Evolutionary conservation across 108 stramenopile species (phyloP).

Genomic region (Skeletonema costatum): DNA sequence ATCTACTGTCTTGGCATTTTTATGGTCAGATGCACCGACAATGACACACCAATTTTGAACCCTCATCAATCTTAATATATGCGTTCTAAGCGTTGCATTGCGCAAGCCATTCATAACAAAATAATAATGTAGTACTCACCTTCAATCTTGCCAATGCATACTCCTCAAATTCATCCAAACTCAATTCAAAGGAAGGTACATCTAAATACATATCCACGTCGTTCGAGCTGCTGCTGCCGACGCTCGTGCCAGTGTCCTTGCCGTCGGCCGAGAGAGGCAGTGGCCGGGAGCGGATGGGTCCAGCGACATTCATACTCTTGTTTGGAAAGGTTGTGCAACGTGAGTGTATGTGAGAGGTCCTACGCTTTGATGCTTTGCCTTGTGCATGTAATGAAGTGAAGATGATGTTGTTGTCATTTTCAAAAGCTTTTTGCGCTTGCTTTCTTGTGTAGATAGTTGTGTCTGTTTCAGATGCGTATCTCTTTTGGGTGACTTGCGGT

Average conservation of each 20-base stretch:
- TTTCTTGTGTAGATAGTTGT: too few relatives aligned
- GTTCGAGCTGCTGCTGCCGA: not conserved
- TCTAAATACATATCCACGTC: conserved; percentile 52
- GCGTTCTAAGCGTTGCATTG: too few relatives aligned
- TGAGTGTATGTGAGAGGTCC: not conserved
- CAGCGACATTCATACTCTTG: conserved; percentile 24
- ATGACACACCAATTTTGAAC: not conserved
- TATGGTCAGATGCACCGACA: conserved; percentile 8
- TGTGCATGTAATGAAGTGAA: too few relatives aligned
- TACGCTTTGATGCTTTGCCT: too few relatives aligned
- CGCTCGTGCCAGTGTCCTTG: not conserved
- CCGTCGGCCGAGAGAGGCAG: conserved; percentile 1
- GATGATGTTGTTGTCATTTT: too few relatives aligned
- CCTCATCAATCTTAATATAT: not conserved
- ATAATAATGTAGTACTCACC: conserved; percentile 37
- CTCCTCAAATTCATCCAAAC: conserved; percentile 87
- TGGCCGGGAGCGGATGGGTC: conserved; percentile 11
- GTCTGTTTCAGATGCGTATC: too few relatives aligned
- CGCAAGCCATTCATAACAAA: not conserved
- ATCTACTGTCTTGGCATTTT: not conserved
- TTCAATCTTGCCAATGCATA: conserved; percentile 85
- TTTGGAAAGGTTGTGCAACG: not conserved
- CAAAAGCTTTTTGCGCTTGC: too few relatives aligned
- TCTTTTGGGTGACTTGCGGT: too few relatives aligned
- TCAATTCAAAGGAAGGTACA: conserved; percentile 64